Percentiles rank a stretch among this genome's conserved stretches.
These are phyloP conservation scores for Phytophthora pluvialis DNA, from an alignment of 352 stramenopile genomes.

Conservation along the genomic window DNA sequence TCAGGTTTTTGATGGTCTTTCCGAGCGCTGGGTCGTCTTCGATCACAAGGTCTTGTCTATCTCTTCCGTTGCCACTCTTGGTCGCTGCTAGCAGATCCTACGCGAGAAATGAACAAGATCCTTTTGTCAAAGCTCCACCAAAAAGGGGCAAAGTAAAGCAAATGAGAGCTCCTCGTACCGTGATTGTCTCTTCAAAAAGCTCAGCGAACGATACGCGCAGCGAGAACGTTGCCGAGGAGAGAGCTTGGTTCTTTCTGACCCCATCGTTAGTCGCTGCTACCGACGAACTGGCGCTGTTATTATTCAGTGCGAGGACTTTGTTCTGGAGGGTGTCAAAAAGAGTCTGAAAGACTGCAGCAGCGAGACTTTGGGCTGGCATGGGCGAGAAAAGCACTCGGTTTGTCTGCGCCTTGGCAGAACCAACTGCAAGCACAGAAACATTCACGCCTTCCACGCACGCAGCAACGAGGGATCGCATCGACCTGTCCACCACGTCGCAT, in stretches of 20 bases:
- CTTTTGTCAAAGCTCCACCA: neutral
- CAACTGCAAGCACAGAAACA: conserved; percentile 47
- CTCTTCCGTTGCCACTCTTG: neutral
- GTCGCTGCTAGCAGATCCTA: conserved; percentile 39
- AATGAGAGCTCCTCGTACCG: conserved; percentile 13
- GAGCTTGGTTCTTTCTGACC: conserved; percentile 8
- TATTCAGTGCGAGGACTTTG: conserved; percentile 37
- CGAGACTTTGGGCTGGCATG: conserved; percentile 39
- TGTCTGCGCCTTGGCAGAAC: conserved; percentile 46
- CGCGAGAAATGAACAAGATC: neutral
- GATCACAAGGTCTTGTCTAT: conserved; percentile 12
- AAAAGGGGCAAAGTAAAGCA: neutral
- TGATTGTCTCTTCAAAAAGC: conserved; percentile 63
- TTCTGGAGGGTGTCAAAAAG: conserved; percentile 38
- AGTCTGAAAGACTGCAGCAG: conserved; percentile 38
- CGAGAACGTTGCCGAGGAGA: conserved; percentile 33
- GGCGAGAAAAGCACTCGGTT: conserved; percentile 47
- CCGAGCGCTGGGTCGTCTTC: conserved; percentile 26
- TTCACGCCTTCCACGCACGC: conserved; percentile 65
- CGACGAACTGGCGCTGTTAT: neutral
- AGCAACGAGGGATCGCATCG: conserved; percentile 45
- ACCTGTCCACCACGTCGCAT: conserved; percentile 53
- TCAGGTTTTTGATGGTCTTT: conserved; percentile 43
- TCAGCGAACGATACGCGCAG: conserved; percentile 58
- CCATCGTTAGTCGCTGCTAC: neutral